These are phyloP conservation scores for Dalbergia cultrata DNA, from an alignment of 306 rosid species.

Conservation along the genomic window DNA sequence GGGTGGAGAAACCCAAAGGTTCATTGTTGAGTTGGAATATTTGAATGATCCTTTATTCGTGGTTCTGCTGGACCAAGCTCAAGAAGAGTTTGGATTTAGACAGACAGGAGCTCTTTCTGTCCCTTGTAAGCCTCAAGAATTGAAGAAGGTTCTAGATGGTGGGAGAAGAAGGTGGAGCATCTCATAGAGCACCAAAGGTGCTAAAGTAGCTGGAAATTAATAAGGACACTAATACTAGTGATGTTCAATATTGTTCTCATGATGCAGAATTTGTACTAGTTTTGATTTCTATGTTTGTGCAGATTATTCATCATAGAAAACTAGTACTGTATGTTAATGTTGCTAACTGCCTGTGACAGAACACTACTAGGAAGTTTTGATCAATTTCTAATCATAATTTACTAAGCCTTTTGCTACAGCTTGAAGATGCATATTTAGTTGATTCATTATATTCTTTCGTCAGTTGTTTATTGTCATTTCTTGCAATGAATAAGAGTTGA, in stretches of 20 bases:
- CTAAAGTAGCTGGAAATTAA: too few relatives aligned
- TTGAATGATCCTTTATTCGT: conserved; percentile 65
- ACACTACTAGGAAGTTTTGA: not conserved
- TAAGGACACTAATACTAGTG: too few relatives aligned
- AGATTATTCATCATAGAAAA: too few relatives aligned
- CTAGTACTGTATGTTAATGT: too few relatives aligned
- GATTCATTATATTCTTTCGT: not conserved
- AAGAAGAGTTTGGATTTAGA: conserved; percentile 69
- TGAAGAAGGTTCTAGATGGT: conserved; percentile 62
- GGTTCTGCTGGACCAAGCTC: conserved; percentile 65
- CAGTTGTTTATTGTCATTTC: not conserved
- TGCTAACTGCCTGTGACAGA: not conserved
- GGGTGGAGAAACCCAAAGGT: conserved; percentile 58
- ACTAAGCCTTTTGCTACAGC: not conserved
- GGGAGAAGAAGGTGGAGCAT: conserved; percentile 10
- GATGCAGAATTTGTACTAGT: too few relatives aligned
- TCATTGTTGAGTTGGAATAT: conserved; percentile 59
- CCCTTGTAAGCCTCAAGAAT: conserved; percentile 66
- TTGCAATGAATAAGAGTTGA: not conserved
- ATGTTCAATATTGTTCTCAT: too few relatives aligned
- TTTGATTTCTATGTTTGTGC: too few relatives aligned
- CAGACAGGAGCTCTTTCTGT: conserved; percentile 73
- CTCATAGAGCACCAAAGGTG: too few relatives aligned
- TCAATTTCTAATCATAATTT: not conserved
- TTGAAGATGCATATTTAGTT: not conserved